A percentile compares a stretch with the other conserved stretches of the same genome.
Conservation (phyloP, 148 eudicot genomes). For the Spergularia bocconei region DNA sequence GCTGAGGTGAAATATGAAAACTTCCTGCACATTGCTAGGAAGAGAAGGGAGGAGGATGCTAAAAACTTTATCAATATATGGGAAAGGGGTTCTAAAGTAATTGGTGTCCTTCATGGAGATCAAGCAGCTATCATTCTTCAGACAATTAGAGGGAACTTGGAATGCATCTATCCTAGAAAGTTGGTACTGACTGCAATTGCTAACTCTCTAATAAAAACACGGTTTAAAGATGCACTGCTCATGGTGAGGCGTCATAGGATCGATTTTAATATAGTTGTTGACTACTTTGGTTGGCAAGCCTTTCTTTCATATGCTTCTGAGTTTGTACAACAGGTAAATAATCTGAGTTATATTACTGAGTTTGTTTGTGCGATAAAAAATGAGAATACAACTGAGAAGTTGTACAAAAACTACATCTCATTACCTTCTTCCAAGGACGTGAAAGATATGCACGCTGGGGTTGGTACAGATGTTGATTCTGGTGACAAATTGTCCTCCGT, state of each 20-base stretch:
- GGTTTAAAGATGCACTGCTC: slow-evolving; percentile 74
- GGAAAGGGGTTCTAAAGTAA: slow-evolving; percentile 88
- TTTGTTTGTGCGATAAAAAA: slow-evolving; percentile 82
- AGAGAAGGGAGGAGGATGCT: slow-evolving; percentile 58
- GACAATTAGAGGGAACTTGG: slow-evolving; percentile 87
- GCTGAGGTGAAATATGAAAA: slow-evolving; percentile 61
- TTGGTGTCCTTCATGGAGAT: slow-evolving; percentile 91
- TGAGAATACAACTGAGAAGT: slow-evolving; percentile 63
- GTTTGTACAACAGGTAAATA: slow-evolving; percentile 78
- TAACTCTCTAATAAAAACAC: slow-evolving; percentile 63
- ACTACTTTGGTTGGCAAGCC: slow-evolving; percentile 77
- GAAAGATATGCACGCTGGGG: slow-evolving; percentile 33
- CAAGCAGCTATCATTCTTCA: slow-evolving; percentile 82
- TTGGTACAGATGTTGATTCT: slow-evolving; percentile 23
- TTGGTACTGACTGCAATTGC: slow-evolving; percentile 74
- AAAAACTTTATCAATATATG: slow-evolving; percentile 60
- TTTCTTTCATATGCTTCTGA: slow-evolving; percentile 68
- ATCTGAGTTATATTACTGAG: slow-evolving; percentile 82
- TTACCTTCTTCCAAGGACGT: slow-evolving; percentile 38
- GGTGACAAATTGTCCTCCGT: slow-evolving; percentile 60
- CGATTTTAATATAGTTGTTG: slow-evolving; percentile 84
- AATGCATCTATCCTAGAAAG: slow-evolving; percentile 86
- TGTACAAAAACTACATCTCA: slow-evolving; percentile 59
- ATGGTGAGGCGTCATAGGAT: slow-evolving; percentile 95
- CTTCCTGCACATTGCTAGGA: slow-evolving; percentile 56